phyloP scores from a whole-genome alignment of 805 yeast genomes.

The Metschnikowia anglica region DNA sequence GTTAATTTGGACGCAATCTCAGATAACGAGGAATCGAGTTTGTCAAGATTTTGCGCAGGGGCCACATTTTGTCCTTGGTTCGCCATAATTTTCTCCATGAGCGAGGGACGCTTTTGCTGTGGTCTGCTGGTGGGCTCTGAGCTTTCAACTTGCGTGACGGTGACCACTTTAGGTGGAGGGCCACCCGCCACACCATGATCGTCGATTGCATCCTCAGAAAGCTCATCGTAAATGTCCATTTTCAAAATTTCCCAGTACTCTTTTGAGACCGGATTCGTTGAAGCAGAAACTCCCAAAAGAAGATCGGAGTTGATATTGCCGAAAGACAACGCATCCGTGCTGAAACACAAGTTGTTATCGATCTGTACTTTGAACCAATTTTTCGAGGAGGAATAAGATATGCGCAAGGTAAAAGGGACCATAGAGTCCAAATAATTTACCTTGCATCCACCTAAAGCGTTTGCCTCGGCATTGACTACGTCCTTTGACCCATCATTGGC shows the following conservation, averaged over 20 bases:
- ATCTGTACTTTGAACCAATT: slow-evolving; percentile 61
- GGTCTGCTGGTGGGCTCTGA: slow-evolving; percentile 5
- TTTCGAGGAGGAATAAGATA: slow-evolving; percentile 51
- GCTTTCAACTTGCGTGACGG: slow-evolving; percentile 10
- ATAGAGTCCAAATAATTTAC: slow-evolving; percentile 62
- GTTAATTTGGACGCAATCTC: slow-evolving; percentile 14
- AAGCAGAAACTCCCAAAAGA: slow-evolving; percentile 56
- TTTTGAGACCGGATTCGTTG: slow-evolving; percentile 27
- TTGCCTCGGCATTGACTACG: slow-evolving; percentile 27
- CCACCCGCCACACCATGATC: slow-evolving; percentile 54
- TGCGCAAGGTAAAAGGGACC: slow-evolving; percentile 68
- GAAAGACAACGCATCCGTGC: slow-evolving; percentile 54
- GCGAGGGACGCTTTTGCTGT: slow-evolving; percentile 30
- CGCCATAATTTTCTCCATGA: slow-evolving; percentile 37
- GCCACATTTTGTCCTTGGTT: slow-evolving; percentile 19
- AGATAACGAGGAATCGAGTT: slow-evolving; percentile 11
- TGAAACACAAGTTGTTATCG: slow-evolving; percentile 69
- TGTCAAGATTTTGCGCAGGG: slow-evolving; percentile 2
- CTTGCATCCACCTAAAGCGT: slow-evolving; percentile 55
- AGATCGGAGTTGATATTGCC: slow-evolving; percentile 37
- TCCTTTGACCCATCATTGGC: slow-evolving; percentile 56
- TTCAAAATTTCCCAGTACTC: slow-evolving; percentile 68
- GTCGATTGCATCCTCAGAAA: slow-evolving; percentile 55
- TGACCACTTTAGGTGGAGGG: slow-evolving; percentile 34
- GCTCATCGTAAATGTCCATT: slow-evolving; percentile 52